Evolutionary conservation across 2,329 filamentous ascomycete genomes (phyloP), one percentile per base, ranked within the genome.

Genomic region (Cyanodermella asteris): DNA sequence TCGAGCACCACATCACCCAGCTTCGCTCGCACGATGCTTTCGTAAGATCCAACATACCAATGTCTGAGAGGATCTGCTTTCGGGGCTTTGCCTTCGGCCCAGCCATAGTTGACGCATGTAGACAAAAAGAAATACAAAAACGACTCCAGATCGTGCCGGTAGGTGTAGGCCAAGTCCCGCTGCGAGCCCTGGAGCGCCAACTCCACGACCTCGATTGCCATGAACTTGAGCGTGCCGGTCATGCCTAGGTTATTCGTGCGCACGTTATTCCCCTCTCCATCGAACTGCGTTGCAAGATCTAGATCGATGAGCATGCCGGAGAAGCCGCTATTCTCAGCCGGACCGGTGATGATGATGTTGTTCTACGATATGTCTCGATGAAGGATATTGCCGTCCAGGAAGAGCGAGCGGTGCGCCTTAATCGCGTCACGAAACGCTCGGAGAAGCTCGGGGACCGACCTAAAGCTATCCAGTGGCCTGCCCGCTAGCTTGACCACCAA

Each of bases 341-440:
- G 23, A 18, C 26, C 14, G 14, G 19, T 31, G 10, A 28, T 28
- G 23, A 31, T 31, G 18, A 31, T 31, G 12, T 31, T 31, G 14
- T 31, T 31, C 26, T 31, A 22, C 11, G 21, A 31, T 18, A 31
- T 31, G 12, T 31, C 29, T 10, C 23, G 15, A 18, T 31, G 22
- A 14, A 31, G 26, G 12, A 31, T 31, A 7, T 31, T 31, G 19
- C 26, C 23, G 6, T 25, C 24, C 12, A 19, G 34, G 13, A 48
- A 43, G 0, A 55, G 34, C 10, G 41, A 47, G n/a, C 29, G 36
- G 26, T 53, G 42, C n/a, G 37, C 47, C n/a, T 33, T 44, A 25
- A 53, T 41, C 9, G 40, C 40, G 27, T 53, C 47, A 5, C 39
- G 38, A 11, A 45, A 29, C 1, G 37, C 39, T 22, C 39, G 31